A percentile compares a stretch with the other conserved stretches of the same genome.
Evolutionary conservation across 164 flowering plant genomes (phyloP).

Genomic region (Macadamia integrifolia): DNA sequence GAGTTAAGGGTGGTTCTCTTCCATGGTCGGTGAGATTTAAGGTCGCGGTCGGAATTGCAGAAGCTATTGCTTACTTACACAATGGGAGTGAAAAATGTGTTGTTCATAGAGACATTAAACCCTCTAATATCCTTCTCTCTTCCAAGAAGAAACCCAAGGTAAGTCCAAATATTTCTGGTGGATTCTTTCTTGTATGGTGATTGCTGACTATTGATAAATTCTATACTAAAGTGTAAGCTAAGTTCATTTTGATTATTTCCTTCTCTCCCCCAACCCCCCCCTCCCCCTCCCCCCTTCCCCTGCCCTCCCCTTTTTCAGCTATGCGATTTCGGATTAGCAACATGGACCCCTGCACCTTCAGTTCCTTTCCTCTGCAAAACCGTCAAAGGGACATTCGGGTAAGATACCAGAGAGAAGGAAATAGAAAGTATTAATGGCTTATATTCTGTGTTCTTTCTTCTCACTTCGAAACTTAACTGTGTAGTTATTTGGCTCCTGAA

Average conservation of each 20-base stretch:
- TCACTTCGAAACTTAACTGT: not conserved
- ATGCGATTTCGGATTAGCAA: slow-evolving; percentile 93
- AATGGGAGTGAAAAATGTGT: slow-evolving; percentile 77
- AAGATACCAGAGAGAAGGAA: slow-evolving; percentile 14
- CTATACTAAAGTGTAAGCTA: not conserved
- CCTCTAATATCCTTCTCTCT: slow-evolving; percentile 87
- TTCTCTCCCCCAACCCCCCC: no score
- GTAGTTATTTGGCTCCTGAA: slow-evolving; percentile 93
- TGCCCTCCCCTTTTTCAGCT: slow-evolving; percentile 36
- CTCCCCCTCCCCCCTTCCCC: no score
- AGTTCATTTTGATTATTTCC: not conserved
- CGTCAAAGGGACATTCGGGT: slow-evolving; percentile 99
- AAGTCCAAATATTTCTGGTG: not conserved
- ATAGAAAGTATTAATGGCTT: not conserved
- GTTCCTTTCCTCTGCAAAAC: slow-evolving; percentile 94
- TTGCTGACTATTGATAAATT: not conserved
- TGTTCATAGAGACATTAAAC: slow-evolving; percentile 92
- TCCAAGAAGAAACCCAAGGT: slow-evolving; percentile 80
- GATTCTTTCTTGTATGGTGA: not conserved
- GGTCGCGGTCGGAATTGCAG: slow-evolving; percentile 78
- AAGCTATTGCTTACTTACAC: slow-evolving; percentile 71
- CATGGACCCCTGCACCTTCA: slow-evolving; percentile 90
- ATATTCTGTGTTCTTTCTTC: not conserved
- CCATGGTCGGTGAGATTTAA: slow-evolving; percentile 77
- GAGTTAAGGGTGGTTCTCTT: slow-evolving; percentile 44